These are phyloP conservation scores for Oehlia diaphana DNA, from an alignment of 192 early-diverging fungal species.

Conservation along the genomic window DNA sequence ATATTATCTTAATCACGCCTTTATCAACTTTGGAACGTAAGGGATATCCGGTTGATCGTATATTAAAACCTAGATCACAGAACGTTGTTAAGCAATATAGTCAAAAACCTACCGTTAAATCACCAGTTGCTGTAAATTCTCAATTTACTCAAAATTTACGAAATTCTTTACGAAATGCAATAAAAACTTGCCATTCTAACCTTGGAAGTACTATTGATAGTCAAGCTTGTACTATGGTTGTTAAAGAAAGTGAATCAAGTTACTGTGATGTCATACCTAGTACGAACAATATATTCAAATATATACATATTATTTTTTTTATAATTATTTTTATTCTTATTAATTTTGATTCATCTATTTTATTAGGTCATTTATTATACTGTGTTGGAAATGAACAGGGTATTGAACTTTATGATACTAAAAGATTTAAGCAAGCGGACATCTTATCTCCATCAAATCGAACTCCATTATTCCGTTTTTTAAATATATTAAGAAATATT, in stretches of 20 bases:
- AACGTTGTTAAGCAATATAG: slow-evolving; percentile 2
- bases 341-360: not conserved
- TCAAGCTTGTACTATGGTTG: slow-evolving; percentile 28
- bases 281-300: slow-evolving; percentile 31
- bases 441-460: slow-evolving; percentile 33
- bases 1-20: not conserved
- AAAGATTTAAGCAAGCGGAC: slow-evolving; percentile 37
- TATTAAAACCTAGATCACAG: slow-evolving; percentile 43
- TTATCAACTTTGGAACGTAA: slow-evolving; percentile 6
- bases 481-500: slow-evolving; percentile 41
- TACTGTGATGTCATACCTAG: slow-evolving; percentile 58
- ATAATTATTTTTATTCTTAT: not conserved
- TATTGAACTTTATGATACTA: slow-evolving; percentile 41
- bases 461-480: slow-evolving; percentile 41
- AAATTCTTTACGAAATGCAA: slow-evolving; percentile 15
- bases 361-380: slow-evolving; percentile 39
- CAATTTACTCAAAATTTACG: not conserved
- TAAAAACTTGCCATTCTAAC: slow-evolving; percentile 38
- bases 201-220: slow-evolving; percentile 33
- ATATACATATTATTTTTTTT: too few relatives aligned
- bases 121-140: not conserved
- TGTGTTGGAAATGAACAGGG: slow-evolving; percentile 40
- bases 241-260: slow-evolving; percentile 35
- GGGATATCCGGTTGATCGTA: slow-evolving; percentile 61
- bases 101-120: slow-evolving; percentile 8